Evolutionary conservation across 73 alveolate species (phyloP), one percentile per base, ranked within the genome.

Genomic region (Paramecium sexaurelia): DNA sequence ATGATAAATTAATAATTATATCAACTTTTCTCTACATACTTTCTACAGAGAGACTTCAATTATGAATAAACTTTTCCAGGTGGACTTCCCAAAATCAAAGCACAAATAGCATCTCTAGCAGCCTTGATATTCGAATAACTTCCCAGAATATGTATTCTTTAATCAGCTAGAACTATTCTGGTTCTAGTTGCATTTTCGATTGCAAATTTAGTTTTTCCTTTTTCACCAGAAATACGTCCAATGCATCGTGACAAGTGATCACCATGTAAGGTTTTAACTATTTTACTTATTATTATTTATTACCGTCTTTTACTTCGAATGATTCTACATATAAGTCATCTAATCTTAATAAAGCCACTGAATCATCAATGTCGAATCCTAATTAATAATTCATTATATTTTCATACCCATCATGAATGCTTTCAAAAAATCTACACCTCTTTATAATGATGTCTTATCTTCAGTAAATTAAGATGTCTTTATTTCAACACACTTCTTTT

Each of bases 1-100:
- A 26, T 61, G 41, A 61, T 61, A 61, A 6, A 61, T 11, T 3
- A 27, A 61, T 61, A 61, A n/a, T 51, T 8, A 61, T 61, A 11
- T 61, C 83, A 61, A 26, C 43, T 61, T 82, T 88, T 88, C 75
- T 88, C 94, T 15, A 88, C 73, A 82, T 88, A 88, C 92, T 98
- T 98, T 85, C 98, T 98, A 55, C 98, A 93, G 15, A 98, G 97
- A 11, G 96, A 96, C 92, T 99, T 97, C 78, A 98, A 96, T 96
- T 98, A 94, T 20, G 99, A 96, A 96, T 98, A 98, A 43, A 98
- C 99, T 94, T 98, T 98, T 51, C 99, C 99, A 67, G 99, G 99
- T 27, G 99, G 99, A 56, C 98, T 96, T 55, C 99, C 99, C 67
- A 98, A 93, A 85, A 98, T 98, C 83, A 98, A 93, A 57, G 97